Base-by-base conservation (phyloP, 1,284 basidiomycete species). In the Calocybe gambosa region DNA sequence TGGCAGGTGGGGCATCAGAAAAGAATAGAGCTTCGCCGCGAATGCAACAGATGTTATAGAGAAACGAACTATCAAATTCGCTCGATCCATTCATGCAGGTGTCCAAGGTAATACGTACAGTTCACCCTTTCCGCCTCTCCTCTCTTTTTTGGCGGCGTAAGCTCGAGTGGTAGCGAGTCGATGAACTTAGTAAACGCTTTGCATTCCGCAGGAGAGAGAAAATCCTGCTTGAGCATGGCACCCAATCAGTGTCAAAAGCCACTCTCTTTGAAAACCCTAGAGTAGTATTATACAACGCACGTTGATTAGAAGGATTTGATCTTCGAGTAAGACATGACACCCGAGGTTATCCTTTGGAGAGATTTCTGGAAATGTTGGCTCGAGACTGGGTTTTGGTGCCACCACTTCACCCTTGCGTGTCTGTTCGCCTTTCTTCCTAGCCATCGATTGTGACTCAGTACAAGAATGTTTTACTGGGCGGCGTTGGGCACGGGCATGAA, bases 101-200 rank as follows among this genome's bases (percentile, higher is more conserved):
- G 8, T n/a, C 16, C 34, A 15, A 16, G 13, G 25, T 5, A 28
- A 20, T 18, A 57, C 57, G 55, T 59, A 86, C 85, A 72, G 60
- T 88, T 89, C 10, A 86, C 77, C 42, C 89, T 67, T 25, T 80
- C 77, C 0, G 89, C 88, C 62, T 90, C 86, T 3, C 85, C 87
- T 47, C 72, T 71, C 64, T 85, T 88, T 60, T 82, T 82, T 1
- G 85, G 81, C 15, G 80, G 82, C 0, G 83, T 85, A 2, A 86
- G 74, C 50, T 81, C 78, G 37, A 90, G 65, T 18, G 80, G 77
- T 12, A 85, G 69, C n/a, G 55, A 61, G 39, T 82, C 75, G 38
- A 86, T 78, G 62, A 85, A 82, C 50, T 73, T 73, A n/a, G 77
- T 68, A 51, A 78, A 81, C 3, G 65, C 54, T 56, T 77, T 80